phyloP scores from a whole-genome alignment of 2,329 filamentous ascomycete genomes.

The Botryotinia convoluta region DNA sequence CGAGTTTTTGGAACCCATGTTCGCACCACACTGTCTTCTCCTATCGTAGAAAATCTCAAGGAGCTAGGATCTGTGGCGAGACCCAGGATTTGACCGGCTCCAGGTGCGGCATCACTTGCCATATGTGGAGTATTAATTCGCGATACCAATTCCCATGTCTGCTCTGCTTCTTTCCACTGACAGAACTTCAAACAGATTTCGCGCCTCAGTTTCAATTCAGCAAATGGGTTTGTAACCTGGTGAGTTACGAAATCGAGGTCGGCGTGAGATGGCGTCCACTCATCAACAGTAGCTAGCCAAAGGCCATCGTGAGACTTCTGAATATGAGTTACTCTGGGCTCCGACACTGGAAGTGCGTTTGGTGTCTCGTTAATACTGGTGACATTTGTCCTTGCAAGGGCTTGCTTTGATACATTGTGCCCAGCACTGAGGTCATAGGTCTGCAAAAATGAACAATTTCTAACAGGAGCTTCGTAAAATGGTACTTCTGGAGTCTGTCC shows the following conservation, averaged over 20 bases:
- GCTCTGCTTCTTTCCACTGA: slow-evolving; percentile 58
- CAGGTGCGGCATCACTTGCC: slow-evolving; percentile 49
- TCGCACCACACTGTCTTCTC: slow-evolving; percentile 73
- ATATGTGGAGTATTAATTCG: slow-evolving; percentile 81
- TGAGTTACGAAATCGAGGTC: slow-evolving; percentile 62
- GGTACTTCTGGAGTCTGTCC: slow-evolving; percentile 58
- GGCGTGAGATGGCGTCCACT: slow-evolving; percentile 73
- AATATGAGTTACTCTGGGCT: slow-evolving; percentile 75
- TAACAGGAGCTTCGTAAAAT: slow-evolving; percentile 48
- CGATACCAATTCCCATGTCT: slow-evolving; percentile 72
- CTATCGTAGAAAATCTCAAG: slow-evolving; percentile 78
- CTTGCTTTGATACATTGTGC: slow-evolving; percentile 79
- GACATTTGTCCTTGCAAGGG: slow-evolving; percentile 81
- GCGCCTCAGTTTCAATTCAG: slow-evolving; percentile 51
- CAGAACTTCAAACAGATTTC: slow-evolving; percentile 92
- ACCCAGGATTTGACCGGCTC: slow-evolving; percentile 62
- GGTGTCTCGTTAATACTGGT: slow-evolving; percentile 76
- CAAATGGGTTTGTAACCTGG: slow-evolving; percentile 44
- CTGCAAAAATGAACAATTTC: slow-evolving; percentile 68
- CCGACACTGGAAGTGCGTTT: slow-evolving; percentile 66
- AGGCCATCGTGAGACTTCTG: slow-evolving; percentile 75
- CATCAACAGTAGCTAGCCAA: slow-evolving; percentile 90
- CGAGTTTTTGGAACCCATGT: slow-evolving; percentile 77
- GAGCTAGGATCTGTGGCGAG: slow-evolving; percentile 68
- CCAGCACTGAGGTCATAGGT: slow-evolving; percentile 81